These are phyloP conservation scores for Schrenkiella parvula DNA, from an alignment of 345 rosid genomes.

Conservation along the genomic window DNA sequence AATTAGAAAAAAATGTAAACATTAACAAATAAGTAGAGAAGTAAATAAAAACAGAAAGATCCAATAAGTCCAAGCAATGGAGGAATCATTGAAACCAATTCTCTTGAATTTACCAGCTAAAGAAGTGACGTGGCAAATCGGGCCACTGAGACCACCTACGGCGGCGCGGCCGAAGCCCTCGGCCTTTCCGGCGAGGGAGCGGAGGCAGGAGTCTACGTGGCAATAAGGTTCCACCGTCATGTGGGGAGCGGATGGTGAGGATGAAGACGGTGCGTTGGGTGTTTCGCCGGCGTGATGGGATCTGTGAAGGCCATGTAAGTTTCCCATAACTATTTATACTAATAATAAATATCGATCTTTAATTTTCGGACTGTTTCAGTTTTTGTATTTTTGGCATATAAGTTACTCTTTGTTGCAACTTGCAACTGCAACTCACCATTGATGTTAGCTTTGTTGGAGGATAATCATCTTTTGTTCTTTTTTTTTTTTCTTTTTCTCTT, in stretches of 20 bases:
- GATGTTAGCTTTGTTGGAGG: constrained; percentile 20
- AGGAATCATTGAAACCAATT: not conserved
- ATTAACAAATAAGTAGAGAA: not conserved
- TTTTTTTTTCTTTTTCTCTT: too few relatives aligned
- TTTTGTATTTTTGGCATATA: constrained; percentile 7
- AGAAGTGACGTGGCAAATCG: constrained; percentile 60
- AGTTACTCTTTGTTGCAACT: constrained; percentile 30
- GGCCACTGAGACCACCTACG: constrained; percentile 77
- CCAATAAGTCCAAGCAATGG: not conserved
- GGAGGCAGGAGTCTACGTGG: constrained; percentile 61
- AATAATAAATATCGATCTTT: not conserved
- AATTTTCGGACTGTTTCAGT: constrained; percentile 30
- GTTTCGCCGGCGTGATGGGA: constrained; percentile 24
- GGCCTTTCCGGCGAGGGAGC: constrained; percentile 79
- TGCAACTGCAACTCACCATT: constrained; percentile 21
- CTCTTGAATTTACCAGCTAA: constrained; percentile 51
- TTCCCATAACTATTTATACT: constrained; percentile 41
- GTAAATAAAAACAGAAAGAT: not conserved
- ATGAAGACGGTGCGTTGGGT: not conserved
- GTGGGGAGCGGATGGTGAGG: constrained; percentile 2
- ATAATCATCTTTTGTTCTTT: not conserved
- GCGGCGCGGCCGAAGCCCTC: constrained; percentile 88
- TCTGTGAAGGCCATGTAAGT: constrained; percentile 40
- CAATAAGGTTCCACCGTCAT: constrained; percentile 52
- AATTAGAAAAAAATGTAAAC: not conserved